A percentile compares a stretch with the other conserved stretches of the same genome.
Conservation (phyloP, 2,329 filamentous ascomycete genomes). For the Cladorrhinum sp. region DNA sequence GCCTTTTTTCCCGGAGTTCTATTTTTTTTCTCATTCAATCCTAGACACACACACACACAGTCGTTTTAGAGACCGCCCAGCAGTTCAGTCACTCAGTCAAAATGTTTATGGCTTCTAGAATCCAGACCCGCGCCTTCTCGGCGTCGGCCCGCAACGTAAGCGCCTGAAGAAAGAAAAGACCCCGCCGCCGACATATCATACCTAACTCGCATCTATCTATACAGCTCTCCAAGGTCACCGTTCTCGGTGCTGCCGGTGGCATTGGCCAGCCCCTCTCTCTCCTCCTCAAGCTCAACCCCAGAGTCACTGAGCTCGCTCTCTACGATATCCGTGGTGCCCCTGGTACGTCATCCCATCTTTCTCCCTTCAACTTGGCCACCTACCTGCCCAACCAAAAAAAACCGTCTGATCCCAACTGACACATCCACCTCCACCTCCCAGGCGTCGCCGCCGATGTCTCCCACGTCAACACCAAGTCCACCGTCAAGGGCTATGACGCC, state of each 20-base stretch:
- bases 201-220: conserved; percentile 16
- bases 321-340: conserved; percentile 96
- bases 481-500: conserved; percentile 84
- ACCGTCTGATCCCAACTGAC: conserved; percentile 26
- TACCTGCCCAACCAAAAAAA: background rate
- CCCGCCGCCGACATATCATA: background rate
- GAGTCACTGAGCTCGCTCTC: conserved; percentile 88
- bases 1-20: background rate
- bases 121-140: conserved; percentile 79
- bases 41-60: conserved; percentile 5
- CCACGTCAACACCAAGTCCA: conserved; percentile 99
- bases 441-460: conserved; percentile 97
- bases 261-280: conserved; percentile 98
- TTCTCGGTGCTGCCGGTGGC: conserved; percentile 94
- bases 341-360: conserved; percentile 55
- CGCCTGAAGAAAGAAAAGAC: conserved; percentile 36
- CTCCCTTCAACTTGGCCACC: background rate
- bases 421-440: conserved; percentile 35
- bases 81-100: conserved; percentile 34
- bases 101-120: conserved; percentile 71
- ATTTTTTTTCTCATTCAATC: conserved; percentile 15
- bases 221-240: conserved; percentile 93
- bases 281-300: conserved; percentile 96
- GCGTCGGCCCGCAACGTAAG: conserved; percentile 71
- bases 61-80: conserved; percentile 9